Base-by-base conservation (phyloP, 768 basidiomycete genomes). In the Phallus indusiatus region DNA sequence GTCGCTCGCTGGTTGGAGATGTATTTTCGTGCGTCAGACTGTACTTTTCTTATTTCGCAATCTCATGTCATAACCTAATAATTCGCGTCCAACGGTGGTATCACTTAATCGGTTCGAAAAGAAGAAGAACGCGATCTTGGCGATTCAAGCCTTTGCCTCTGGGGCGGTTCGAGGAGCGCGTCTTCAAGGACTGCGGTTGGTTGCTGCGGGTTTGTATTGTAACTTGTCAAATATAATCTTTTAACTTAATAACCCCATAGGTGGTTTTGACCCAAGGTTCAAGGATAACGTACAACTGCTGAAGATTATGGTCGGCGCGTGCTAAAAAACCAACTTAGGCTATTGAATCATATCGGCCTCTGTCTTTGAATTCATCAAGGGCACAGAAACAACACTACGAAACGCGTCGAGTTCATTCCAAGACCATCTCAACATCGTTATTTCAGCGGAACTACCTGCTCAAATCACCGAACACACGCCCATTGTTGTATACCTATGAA, bases 101-200 rank as follows among this genome's bases (percentile, higher is more conserved):
- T 91, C 94, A 5, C 74, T 98, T 36, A 98, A 99, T 69, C 87
- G 95, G 1, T 98, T 95, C 67, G 96, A 99, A 72, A 82, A 79
- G 66, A 98, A 98, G 77, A 99, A 99, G 74, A 95, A 98, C 64
- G 79, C 78, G 0, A 80, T 80, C 1, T 76, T 99, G 1, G 96
- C 94, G 0, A 75, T 98, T 6, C 73, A 83, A 47, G 75, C 94
- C 0, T 97, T 94, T 66, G 83, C 88, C 1, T 70, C 73, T 12
- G 69, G 91, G 37, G 72, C 73, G 50, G 64, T 60, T 22, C 59
- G 60, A 51, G 21, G 4, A 50, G 20, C 35, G 0, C 55, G 68
- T 48, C 62, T 73, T 53, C 62, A 68, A 10, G 68, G 72, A 8
- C 67, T 88, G 21, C 82, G 91, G 11, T 81, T 96, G 1, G 84